These are phyloP conservation scores for Echites panduratus DNA, from an alignment of 257 asterid genomes.

Conservation along the genomic window DNA sequence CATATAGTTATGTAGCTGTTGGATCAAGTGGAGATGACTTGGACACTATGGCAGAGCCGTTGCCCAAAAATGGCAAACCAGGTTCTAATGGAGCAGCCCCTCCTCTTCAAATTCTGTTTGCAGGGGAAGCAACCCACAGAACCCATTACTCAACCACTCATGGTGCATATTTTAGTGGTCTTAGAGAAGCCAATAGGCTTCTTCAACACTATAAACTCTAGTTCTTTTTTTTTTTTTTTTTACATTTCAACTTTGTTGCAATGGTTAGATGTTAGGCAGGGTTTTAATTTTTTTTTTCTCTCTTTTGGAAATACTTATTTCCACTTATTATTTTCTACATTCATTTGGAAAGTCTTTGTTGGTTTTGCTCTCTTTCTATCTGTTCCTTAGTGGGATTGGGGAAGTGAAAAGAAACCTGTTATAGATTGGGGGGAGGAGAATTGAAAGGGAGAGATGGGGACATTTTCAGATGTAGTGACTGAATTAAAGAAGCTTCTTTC, in stretches of 20 bases:
- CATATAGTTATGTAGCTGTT: conserved; percentile 74
- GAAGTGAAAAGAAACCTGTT: conserved; percentile 15
- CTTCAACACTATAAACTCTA: conserved; percentile 58
- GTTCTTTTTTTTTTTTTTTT: conserved; percentile 10
- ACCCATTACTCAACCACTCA: conserved; percentile 91
- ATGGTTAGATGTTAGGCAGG: conserved; percentile 19
- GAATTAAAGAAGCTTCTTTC: conserved; percentile 27
- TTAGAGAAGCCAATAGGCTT: conserved; percentile 88
- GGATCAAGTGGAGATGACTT: conserved; percentile 79
- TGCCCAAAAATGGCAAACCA: conserved; percentile 32
- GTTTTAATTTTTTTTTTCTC: neutral
- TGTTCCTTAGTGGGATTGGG: conserved; percentile 5
- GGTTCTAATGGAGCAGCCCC: conserved; percentile 19
- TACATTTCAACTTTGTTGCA: conserved; percentile 30
- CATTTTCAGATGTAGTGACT: conserved; percentile 21
- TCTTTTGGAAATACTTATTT: conserved; percentile 8
- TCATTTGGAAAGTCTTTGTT: conserved; percentile 17
- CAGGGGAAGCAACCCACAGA: conserved; percentile 88
- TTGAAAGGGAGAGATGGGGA: conserved; percentile 33
- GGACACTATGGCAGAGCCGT: conserved; percentile 76
- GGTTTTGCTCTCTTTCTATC: neutral
- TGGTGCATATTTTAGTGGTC: conserved; percentile 86
- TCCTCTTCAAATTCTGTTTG: conserved; percentile 65
- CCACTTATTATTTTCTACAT: conserved; percentile 11
- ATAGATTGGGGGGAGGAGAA: conserved; percentile 8